A percentile compares a stretch with the other conserved stretches of the same genome.
Evolutionary conservation across 768 basidiomycete species (phyloP).

Genomic region (Crepidotus variabilis): DNA sequence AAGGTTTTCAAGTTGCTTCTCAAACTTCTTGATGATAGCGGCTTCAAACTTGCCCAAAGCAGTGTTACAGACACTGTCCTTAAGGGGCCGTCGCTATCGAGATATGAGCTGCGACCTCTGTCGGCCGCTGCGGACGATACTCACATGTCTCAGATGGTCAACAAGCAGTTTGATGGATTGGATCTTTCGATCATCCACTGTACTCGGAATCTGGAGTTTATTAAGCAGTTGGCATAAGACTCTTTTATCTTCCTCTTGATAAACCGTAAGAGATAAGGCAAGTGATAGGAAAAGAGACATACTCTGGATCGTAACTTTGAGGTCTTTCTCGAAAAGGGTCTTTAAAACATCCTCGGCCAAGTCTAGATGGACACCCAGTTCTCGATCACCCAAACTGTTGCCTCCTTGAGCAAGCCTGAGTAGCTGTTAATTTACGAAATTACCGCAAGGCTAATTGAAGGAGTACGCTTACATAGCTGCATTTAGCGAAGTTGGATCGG

Average conservation of each 20-base stretch:
- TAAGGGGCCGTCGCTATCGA: conserved; percentile 37
- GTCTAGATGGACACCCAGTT: conserved; percentile 44
- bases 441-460: background rate
- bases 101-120: background rate
- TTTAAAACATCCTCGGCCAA: conserved; percentile 51
- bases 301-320: conserved; percentile 23
- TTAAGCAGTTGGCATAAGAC: conserved; percentile 59
- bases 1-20: conserved; percentile 65
- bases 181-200: conserved; percentile 66
- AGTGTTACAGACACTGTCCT: conserved; percentile 58
- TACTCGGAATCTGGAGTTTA: conserved; percentile 67
- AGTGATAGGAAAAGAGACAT: background rate
- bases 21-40: conserved; percentile 65
- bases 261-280: conserved; percentile 13
- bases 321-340: conserved; percentile 38
- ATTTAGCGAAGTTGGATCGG: conserved; percentile 68
- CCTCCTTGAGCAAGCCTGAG: conserved; percentile 11
- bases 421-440: background rate
- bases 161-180: conserved; percentile 60
- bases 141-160: conserved; percentile 52
- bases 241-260: conserved; percentile 63
- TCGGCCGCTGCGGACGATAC: conserved; percentile 12
- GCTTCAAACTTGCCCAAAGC: conserved; percentile 71
- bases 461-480: conserved; percentile 24
- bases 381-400: conserved; percentile 18